These are phyloP conservation scores for Colletotrichum karsti DNA, from an alignment of 2,329 filamentous ascomycete species.

Conservation along the genomic window DNA sequence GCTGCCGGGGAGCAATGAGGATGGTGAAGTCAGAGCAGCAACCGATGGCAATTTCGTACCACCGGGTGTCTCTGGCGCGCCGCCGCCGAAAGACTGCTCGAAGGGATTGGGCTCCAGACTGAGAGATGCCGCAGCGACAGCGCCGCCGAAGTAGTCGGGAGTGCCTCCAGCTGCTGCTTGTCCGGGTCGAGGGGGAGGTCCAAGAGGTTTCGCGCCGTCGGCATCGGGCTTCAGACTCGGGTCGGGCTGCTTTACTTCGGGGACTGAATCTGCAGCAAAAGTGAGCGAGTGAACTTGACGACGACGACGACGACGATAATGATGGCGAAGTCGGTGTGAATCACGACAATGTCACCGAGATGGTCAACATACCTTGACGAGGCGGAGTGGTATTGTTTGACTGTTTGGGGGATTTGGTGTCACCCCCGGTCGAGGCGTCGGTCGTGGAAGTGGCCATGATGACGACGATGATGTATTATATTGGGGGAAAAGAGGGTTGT, in stretches of 20 bases:
- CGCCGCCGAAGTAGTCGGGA: conserved; percentile 74
- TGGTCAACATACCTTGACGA: conserved; percentile 49
- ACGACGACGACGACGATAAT: conserved; percentile 27
- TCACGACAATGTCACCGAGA: not conserved
- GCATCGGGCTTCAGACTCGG: conserved; percentile 64
- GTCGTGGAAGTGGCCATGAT: conserved; percentile 57
- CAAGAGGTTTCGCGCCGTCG: conserved; percentile 71
- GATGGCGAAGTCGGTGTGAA: conserved; percentile 29
- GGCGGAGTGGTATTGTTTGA: conserved; percentile 49
- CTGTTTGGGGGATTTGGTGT: conserved; percentile 59
- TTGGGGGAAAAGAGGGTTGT: conserved; percentile 37
- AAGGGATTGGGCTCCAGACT: conserved; percentile 94
- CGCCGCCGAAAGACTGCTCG: conserved; percentile 86
- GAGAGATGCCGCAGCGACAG: conserved; percentile 61
- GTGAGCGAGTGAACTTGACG: conserved; percentile 34
- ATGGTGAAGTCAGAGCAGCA: conserved; percentile 89
- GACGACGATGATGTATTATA: conserved; percentile 56
- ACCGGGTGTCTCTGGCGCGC: conserved; percentile 80
- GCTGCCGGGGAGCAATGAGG: conserved; percentile 78
- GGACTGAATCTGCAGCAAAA: conserved; percentile 45
- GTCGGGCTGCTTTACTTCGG: conserved; percentile 57
- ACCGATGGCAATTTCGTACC: conserved; percentile 87
- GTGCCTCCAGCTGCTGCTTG: conserved; percentile 60
- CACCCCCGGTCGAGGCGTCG: conserved; percentile 48
- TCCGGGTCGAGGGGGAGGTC: conserved; percentile 73